phyloP scores from a whole-genome alignment of 2,329 filamentous ascomycete species.

The Ceratocystis diversiconidia region DNA sequence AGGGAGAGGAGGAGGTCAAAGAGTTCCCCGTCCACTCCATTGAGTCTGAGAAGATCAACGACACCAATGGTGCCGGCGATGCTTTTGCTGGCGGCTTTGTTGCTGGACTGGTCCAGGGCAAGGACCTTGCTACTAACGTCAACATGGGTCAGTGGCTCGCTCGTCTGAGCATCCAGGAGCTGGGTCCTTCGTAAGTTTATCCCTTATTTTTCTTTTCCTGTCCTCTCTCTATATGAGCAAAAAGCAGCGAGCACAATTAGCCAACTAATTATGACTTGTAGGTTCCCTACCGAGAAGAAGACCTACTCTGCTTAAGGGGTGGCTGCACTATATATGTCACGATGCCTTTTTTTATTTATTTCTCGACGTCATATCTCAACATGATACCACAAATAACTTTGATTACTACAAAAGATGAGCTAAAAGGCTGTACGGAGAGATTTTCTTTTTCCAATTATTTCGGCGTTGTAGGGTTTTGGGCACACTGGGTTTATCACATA shows the following conservation, averaged over 20 bases:
- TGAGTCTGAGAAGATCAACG: conserved; percentile 63
- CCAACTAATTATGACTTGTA: conserved; percentile 25
- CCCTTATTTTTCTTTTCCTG: background rate
- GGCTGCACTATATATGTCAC: background rate
- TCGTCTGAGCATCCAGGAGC: conserved; percentile 80
- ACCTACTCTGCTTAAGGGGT: conserved; percentile 40
- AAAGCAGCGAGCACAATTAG: background rate
- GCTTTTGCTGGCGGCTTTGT: conserved; percentile 91
- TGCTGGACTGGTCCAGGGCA: conserved; percentile 75
- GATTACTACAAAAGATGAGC: background rate
- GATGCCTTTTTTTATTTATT: background rate
- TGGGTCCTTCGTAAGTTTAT: conserved; percentile 77
- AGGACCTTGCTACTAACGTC: conserved; percentile 61
- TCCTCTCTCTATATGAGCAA: background rate
- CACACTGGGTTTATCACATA: conserved; percentile 13
- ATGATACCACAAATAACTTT: conserved; percentile 10
- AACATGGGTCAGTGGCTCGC: conserved; percentile 97
- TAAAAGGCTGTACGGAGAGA: background rate
- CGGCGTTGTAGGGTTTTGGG: conserved; percentile 18
- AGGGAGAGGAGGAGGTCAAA: conserved; percentile 55
- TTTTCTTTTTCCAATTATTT: conserved; percentile 6
- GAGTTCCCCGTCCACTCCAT: conserved; percentile 74
- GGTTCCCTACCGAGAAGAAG: conserved; percentile 73
- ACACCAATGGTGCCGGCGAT: conserved; percentile 94
- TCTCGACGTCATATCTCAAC: conserved; percentile 16